Evolutionary conservation across 2,329 filamentous ascomycete genomes (phyloP).

Genomic region (Chaetomium sp.): DNA sequence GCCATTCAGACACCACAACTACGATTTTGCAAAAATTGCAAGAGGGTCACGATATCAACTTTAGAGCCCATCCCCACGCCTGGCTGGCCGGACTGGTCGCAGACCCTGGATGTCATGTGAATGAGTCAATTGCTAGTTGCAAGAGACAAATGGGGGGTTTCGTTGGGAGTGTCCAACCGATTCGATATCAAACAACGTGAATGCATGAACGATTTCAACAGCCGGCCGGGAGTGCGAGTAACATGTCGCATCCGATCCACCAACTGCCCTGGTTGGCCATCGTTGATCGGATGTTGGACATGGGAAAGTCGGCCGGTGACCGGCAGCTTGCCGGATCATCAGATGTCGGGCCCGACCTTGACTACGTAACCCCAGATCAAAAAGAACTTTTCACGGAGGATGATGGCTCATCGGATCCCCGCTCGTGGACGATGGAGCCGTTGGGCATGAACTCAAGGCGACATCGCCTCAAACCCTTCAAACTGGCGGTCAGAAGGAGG

Average conservation of each 20-base stretch:
- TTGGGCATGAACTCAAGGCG: slow-evolving; percentile 8
- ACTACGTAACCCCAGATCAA: too few species aligned
- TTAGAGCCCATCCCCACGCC: neutral
- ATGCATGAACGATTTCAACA: neutral
- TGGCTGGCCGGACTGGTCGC: slow-evolving; percentile 11
- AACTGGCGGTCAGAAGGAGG: slow-evolving; percentile 8
- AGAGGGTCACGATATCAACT: neutral
- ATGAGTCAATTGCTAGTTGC: neutral
- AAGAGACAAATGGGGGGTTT: neutral
- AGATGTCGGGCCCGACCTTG: too few species aligned
- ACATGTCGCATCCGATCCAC: too few species aligned
- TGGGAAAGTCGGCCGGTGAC: too few species aligned
- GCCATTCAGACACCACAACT: slow-evolving; percentile 11
- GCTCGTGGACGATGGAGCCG: neutral
- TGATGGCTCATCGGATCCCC: too few species aligned
- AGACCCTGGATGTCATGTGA: slow-evolving; percentile 15
- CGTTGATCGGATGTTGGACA: too few species aligned
- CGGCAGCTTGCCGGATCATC: slow-evolving; percentile 2
- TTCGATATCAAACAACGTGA: neutral
- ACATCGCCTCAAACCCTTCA: neutral
- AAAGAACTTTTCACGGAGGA: too few species aligned
- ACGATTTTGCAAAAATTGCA: neutral
- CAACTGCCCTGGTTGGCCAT: too few species aligned
- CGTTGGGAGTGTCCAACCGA: neutral
- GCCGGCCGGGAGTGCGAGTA: neutral